These are phyloP conservation scores for Epichloe sylvatica DNA, from an alignment of 2,329 filamentous ascomycete genomes.

Conservation along the genomic window DNA sequence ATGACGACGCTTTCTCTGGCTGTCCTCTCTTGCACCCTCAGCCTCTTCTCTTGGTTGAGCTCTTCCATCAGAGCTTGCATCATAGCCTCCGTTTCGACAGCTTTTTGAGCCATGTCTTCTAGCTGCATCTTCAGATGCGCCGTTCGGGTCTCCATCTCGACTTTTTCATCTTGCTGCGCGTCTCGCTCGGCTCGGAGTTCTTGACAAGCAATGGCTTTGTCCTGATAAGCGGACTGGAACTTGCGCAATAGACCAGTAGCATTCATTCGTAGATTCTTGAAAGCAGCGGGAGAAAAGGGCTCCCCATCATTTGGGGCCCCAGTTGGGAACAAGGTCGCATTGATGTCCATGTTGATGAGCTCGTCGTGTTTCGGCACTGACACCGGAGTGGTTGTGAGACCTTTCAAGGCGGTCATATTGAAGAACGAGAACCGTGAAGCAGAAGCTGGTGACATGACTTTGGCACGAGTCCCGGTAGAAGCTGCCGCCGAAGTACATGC, in stretches of 20 bases:
- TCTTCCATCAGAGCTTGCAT: constrained; percentile 38
- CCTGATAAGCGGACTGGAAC: constrained; percentile 46
- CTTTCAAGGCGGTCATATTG: constrained; percentile 28
- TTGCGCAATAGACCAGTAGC: constrained; percentile 40
- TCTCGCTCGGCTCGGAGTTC: constrained; percentile 41
- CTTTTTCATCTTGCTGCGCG: constrained; percentile 39
- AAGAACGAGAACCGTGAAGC: constrained; percentile 32
- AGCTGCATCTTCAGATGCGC: constrained; percentile 44
- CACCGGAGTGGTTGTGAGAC: constrained; percentile 10
- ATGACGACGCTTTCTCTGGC: constrained; percentile 15
- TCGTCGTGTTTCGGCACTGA: constrained; percentile 32
- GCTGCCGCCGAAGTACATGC: neutral
- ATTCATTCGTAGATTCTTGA: constrained; percentile 46
- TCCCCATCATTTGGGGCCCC: constrained; percentile 29
- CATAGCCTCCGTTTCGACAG: constrained; percentile 37
- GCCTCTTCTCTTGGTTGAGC: constrained; percentile 36
- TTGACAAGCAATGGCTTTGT: constrained; percentile 33
- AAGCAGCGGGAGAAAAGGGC: constrained; percentile 43
- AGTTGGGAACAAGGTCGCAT: constrained; percentile 37
- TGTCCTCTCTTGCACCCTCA: constrained; percentile 25
- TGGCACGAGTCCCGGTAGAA: neutral
- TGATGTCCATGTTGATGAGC: constrained; percentile 40
- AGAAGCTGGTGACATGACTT: constrained; percentile 7
- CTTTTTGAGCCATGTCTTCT: constrained; percentile 41
- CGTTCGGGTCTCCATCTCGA: constrained; percentile 39